A percentile compares a stretch with the other conserved stretches of the same genome.
phyloP scores from a whole-genome alignment of 768 basidiomycete species.

The Leccinum truebloodii region DNA sequence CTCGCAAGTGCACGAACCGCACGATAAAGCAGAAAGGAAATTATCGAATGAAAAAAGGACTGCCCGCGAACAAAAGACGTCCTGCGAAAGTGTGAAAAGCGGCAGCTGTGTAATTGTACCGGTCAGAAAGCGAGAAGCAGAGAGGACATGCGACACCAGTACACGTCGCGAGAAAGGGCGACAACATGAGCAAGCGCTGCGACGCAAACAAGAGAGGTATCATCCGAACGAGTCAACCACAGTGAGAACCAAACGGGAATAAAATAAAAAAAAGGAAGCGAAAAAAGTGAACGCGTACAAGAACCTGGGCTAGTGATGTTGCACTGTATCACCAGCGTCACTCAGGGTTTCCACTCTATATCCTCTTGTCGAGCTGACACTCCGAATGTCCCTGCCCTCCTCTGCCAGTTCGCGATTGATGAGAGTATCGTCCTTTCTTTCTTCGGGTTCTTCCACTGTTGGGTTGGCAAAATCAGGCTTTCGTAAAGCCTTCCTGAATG shows the following conservation, averaged over 20 bases:
- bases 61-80: constrained; percentile 27
- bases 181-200: constrained; percentile 32
- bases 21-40: constrained; percentile 26
- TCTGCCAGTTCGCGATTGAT: constrained; percentile 79
- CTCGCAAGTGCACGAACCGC: constrained; percentile 22
- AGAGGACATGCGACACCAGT: constrained; percentile 28
- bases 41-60: constrained; percentile 32
- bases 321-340: constrained; percentile 51
- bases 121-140: constrained; percentile 36
- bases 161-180: constrained; percentile 30
- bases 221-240: constrained; percentile 38
- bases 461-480: constrained; percentile 83
- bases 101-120: constrained; percentile 29
- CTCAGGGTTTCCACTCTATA: constrained; percentile 74
- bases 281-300: constrained; percentile 33
- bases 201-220: constrained; percentile 36
- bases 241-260: constrained; percentile 36
- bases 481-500: constrained; percentile 84
- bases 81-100: constrained; percentile 26
- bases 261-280: constrained; percentile 31
- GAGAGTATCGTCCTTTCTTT: constrained; percentile 40
- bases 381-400: constrained; percentile 87
- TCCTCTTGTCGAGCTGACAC: constrained; percentile 77
- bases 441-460: constrained; percentile 62
- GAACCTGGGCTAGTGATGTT: constrained; percentile 45